phyloP scores from a whole-genome alignment of 805 yeast genomes.

The Candida namnaoensis region DNA sequence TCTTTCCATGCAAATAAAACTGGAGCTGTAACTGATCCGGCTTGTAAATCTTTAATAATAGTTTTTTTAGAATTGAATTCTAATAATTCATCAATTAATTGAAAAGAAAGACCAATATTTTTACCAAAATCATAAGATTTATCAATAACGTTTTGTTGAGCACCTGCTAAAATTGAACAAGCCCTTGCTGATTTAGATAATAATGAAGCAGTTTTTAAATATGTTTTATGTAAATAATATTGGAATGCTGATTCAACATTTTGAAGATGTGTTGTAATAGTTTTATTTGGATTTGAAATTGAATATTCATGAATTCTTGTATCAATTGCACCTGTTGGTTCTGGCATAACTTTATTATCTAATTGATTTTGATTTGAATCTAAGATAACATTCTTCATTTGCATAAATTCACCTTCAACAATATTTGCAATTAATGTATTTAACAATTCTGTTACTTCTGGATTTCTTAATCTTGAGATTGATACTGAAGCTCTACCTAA shows the following conservation, averaged over 20 bases:
- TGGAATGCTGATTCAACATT: conserved; percentile 87
- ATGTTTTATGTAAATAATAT: conserved; percentile 91
- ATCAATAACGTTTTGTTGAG: conserved; percentile 67
- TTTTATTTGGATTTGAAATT: conserved; percentile 13
- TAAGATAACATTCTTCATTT: conserved; percentile 84
- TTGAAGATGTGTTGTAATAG: conserved; percentile 42
- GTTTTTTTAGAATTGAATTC: conserved; percentile 81
- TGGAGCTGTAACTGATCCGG: conserved; percentile 97
- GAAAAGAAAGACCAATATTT: conserved; percentile 91
- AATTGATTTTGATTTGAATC: conserved; percentile 36
- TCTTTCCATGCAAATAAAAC: conserved; percentile 90
- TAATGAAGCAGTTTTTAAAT: conserved; percentile 87
- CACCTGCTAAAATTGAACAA: conserved; percentile 87
- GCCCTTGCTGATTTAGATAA: conserved; percentile 92
- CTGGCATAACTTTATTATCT: conserved; percentile 35
- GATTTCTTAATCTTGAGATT: conserved; percentile 83
- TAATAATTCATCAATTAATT: conserved; percentile 90
- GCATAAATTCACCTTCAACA: conserved; percentile 99
- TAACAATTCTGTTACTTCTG: conserved; percentile 94
- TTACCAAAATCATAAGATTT: conserved; percentile 87
- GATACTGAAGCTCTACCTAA: conserved; percentile 96
- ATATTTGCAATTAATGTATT: conserved; percentile 95
- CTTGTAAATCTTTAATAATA: conserved; percentile 86
- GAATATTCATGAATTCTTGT: conserved; percentile 30
- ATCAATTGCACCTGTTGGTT: conserved; percentile 56